Evolutionary conservation across 495 filamentous ascomycete genomes (phyloP), one percentile per base, ranked within the genome.

Genomic region (Pseudoneurospora amorphoporcata): DNA sequence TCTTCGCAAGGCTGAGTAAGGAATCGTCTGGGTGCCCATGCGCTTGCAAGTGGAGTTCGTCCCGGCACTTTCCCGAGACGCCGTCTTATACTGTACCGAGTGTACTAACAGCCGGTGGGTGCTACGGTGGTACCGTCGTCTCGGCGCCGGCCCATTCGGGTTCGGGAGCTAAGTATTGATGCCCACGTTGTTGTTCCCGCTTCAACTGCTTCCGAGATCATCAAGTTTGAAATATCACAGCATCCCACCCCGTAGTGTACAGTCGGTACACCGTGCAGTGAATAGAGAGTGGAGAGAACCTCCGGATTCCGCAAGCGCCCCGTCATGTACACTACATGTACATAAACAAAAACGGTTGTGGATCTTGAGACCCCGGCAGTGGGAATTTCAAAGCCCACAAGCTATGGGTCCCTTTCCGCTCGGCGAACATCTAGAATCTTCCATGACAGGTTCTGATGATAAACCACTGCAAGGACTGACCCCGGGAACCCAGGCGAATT

Each of bases 401-500:
- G 10, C 39, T 40, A 17, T 8, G 41, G 41, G 41, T 17, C 41
- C 41, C 14, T 10, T 43, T 14, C 23, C 23, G 53, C 53, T 61
- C 53, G 53, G 53, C 53, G 45, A 23, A 23, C 23, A 19, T 12
- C 45, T 53, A 53, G n/a, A 23, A 23, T 47, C 45, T 47, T 47
- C 45, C 8, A 53, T 10, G n/a, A 53, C 45, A 4, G 1, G 12
- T 53, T 19, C 23, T 53, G 53, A 61, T 61, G 32, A 61, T 61
- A 61, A 61, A 61, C 29, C 53, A n/a, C n/a, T n/a, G n/a, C n/a
- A 61, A 61, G 23, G 45, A 23, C 53, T 12, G 23, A 23, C 23
- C 23, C 84, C 32, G 73, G 73, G 75, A 91, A 92, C 0, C 88
- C 89, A 14, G 79, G 61, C 5, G 86, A 87, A 41, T 83, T 83